Conservation (phyloP, 768 basidiomycete genomes). For the Leucocoprinus sp. region DNA sequence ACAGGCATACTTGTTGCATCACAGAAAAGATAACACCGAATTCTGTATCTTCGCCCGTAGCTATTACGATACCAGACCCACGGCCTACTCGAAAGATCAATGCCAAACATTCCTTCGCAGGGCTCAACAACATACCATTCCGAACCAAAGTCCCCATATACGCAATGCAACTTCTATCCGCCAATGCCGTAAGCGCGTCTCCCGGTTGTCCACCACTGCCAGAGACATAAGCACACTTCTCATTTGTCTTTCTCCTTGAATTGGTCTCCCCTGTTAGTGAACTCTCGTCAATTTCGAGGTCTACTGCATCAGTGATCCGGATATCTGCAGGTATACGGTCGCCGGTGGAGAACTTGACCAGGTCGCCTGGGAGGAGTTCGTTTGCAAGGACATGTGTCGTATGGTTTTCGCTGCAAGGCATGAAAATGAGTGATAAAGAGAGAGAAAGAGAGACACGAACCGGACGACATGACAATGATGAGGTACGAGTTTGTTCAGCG, state of each 20-base stretch:
- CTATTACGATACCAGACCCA: constrained; percentile 83
- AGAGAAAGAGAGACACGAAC: constrained; percentile 22
- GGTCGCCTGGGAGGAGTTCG: constrained; percentile 92
- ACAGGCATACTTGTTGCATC: constrained; percentile 81
- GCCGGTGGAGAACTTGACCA: constrained; percentile 83
- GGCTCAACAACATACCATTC: constrained; percentile 45
- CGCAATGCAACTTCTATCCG: constrained; percentile 80
- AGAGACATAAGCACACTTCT: constrained; percentile 37
- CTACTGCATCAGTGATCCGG: constrained; percentile 70
- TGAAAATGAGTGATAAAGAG: constrained; percentile 12
- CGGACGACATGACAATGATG: constrained; percentile 92
- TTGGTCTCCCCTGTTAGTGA: constrained; percentile 91
- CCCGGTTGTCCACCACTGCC: constrained; percentile 22
- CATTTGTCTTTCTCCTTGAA: constrained; percentile 59
- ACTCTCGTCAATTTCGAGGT: constrained; percentile 92
- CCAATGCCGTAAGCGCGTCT: constrained; percentile 46
- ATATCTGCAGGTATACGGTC: constrained; percentile 94
- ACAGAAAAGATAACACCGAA: constrained; percentile 96
- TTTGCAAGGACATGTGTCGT: constrained; percentile 84
- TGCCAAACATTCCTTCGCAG: background rate
- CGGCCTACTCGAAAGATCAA: constrained; percentile 48
- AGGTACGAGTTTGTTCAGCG: constrained; percentile 93
- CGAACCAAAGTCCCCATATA: constrained; percentile 96
- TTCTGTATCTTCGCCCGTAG: constrained; percentile 79
- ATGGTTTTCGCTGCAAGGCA: constrained; percentile 45